Evolutionary conservation across 2,329 filamentous ascomycete species (phyloP).

Genomic region (Diplodia mutila): DNA sequence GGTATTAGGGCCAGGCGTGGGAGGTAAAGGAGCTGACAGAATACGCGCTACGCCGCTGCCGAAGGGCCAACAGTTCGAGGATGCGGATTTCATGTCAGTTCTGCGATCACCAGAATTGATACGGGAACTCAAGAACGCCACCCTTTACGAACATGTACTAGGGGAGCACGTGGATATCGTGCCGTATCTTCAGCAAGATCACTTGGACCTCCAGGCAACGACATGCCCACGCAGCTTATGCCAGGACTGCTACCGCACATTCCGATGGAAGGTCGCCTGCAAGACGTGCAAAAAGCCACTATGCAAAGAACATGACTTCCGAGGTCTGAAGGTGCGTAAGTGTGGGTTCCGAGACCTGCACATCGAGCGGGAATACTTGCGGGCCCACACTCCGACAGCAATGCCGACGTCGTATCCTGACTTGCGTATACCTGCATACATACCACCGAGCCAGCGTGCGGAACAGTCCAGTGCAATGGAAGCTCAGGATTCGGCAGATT

Average conservation of each 20-base stretch:
- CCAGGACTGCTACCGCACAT: conserved; percentile 61
- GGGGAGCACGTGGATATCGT: conserved; percentile 46
- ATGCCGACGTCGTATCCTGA: background rate
- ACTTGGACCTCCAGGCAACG: conserved; percentile 47
- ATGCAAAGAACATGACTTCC: conserved; percentile 64
- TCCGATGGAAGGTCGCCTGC: conserved; percentile 63
- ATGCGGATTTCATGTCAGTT: conserved; percentile 57
- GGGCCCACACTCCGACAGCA: conserved; percentile 32
- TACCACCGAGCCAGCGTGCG: conserved; percentile 12
- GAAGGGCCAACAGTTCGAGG: conserved; percentile 58
- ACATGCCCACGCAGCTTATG: conserved; percentile 61
- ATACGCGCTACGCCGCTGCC: conserved; percentile 62
- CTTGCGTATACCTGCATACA: conserved; percentile 35
- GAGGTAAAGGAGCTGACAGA: conserved; percentile 57
- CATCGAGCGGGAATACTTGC: conserved; percentile 50
- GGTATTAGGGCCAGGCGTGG: conserved; percentile 53
- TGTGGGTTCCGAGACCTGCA: conserved; percentile 61
- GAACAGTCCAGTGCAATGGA: conserved; percentile 18
- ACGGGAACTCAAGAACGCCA: conserved; percentile 45
- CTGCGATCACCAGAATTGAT: conserved; percentile 52
- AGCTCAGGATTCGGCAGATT: conserved; percentile 1
- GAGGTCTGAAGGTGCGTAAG: conserved; percentile 59
- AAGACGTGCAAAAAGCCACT: conserved; percentile 60
- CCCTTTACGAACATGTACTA: conserved; percentile 47
- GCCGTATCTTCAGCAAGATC: conserved; percentile 45